Base-by-base conservation (phyloP, 2,329 filamentous ascomycete species). In the Trichoderma gracile region DNA sequence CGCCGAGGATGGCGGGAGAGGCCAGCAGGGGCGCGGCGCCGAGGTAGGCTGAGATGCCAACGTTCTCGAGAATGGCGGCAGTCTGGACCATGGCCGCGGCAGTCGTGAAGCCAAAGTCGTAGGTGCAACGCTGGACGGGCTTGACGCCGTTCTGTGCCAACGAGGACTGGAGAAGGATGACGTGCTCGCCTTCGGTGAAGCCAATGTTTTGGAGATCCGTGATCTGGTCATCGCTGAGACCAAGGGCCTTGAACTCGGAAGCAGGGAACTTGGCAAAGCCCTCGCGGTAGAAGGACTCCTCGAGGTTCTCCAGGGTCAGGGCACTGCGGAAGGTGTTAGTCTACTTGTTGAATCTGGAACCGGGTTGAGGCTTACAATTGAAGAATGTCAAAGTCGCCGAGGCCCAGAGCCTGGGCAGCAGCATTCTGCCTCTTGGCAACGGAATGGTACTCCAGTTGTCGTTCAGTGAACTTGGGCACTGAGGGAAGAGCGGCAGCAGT, bases 1-100 rank as follows among this genome's bases (percentile, higher is more conserved):
- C 85, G 66, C 82, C 80, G 57, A 93, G 85, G 67, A 91, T 84
- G 56, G 79, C 80, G 56, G 81, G 78, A 63, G 82, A 81, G 52
- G 83, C 81, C 67, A 92, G 76, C 38, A 91, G 80, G 5, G 88
- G 86, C 15, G 88, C 89, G 27, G 88, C 89, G 65, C 89, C 89
- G 15, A 92, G 84, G 77, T 88, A 89, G 67, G 89, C 89, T n/a
- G 87, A 89, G 38, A 92, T 83, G 75, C 89, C 89, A 65, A 91
- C 83, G 71, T 85, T 89, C 77, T 93, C 90, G 65, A 93, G 85
- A 23, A 92, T 79, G 68, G 84, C 82, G 15, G 89, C 89, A 3
- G 87, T 89, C 56, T 82, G 84, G 43, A 93, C 83, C 86, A 93
- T 92, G 72, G 79, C 78, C 23, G 80, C 79, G 54, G 88, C 87